Conservation (phyloP, 2,329 filamentous ascomycete genomes). For the Rosellinia necatrix region DNA sequence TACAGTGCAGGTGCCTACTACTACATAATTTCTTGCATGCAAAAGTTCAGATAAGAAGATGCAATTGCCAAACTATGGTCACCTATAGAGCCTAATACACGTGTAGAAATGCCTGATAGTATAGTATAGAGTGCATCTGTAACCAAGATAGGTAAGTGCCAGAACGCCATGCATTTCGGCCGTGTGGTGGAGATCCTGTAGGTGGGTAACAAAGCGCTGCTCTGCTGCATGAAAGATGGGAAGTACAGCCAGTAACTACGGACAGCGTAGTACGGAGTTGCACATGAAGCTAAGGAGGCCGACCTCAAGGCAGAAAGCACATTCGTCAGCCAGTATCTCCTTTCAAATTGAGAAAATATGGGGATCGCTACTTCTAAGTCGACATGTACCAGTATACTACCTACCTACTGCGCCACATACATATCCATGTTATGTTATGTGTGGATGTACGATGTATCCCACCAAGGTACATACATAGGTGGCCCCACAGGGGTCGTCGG, state of each 20-base stretch:
- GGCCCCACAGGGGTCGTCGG: slow-evolving; percentile 12
- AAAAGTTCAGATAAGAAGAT: no score
- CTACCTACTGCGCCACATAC: no score
- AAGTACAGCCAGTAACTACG: not conserved
- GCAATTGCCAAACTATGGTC: no score
- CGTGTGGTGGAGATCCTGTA: not conserved
- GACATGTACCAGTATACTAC: not conserved
- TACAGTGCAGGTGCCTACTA: no score
- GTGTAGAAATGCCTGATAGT: no score
- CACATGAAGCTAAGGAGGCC: not conserved
- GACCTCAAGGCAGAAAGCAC: slow-evolving; percentile 20
- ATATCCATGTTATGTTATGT: no score
- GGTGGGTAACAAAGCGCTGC: slow-evolving; percentile 1
- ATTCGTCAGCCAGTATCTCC: slow-evolving; percentile 16
- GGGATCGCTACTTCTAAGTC: not conserved
- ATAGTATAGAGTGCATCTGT: no score
- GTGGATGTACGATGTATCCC: no score
- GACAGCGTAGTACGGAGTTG: not conserved
- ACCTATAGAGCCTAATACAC: no score
- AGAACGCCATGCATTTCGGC: not conserved
- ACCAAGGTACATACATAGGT: no score
- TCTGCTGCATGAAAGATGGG: slow-evolving; percentile 1
- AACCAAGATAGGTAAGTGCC: not conserved
- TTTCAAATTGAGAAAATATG: not conserved
- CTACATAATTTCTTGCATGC: no score